Conservation (phyloP, 306 rosid species). For the Prunus davidiana region DNA sequence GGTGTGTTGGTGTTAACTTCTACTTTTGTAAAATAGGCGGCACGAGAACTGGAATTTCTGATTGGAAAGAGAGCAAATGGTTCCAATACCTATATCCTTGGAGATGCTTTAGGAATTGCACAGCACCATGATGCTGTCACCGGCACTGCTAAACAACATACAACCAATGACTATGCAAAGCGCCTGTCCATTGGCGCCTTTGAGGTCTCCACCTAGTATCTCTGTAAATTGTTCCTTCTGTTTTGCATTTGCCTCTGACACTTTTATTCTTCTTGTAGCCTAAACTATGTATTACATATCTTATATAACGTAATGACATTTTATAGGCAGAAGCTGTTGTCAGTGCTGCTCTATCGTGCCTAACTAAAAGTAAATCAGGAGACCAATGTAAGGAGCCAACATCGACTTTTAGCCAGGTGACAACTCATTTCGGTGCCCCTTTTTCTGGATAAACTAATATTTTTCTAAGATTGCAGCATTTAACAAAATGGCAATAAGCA, state of each 20-base stretch:
- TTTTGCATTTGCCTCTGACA: slow-evolving; percentile 1
- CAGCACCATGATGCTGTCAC: slow-evolving; percentile 89
- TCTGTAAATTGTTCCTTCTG: not conserved
- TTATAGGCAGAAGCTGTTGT: slow-evolving; percentile 71
- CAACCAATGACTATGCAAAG: slow-evolving; percentile 81
- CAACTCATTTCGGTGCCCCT: not conserved
- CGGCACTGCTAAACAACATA: slow-evolving; percentile 86
- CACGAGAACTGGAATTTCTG: slow-evolving; percentile 71
- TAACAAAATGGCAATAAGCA: not conserved
- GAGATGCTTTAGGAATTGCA: slow-evolving; percentile 75
- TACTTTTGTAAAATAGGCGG: slow-evolving; percentile 44
- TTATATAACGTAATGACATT: slow-evolving; percentile 4
- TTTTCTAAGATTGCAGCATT: not conserved
- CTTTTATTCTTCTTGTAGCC: not conserved
- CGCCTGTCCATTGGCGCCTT: slow-evolving; percentile 72
- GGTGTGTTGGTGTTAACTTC: not conserved
- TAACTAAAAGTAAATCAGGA: slow-evolving; percentile 43
- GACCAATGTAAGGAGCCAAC: slow-evolving; percentile 30
- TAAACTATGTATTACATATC: not conserved
- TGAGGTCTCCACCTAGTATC: slow-evolving; percentile 42
- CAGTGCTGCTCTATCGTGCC: slow-evolving; percentile 66
- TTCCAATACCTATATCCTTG: slow-evolving; percentile 47
- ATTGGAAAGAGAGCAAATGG: slow-evolving; percentile 40
- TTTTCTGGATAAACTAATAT: slow-evolving; percentile 4
- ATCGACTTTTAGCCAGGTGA: slow-evolving; percentile 60